A percentile compares a stretch with the other conserved stretches of the same genome.
These are phyloP conservation scores for Monosporozyma unispora DNA, from an alignment of 805 yeast species.

Conservation along the genomic window DNA sequence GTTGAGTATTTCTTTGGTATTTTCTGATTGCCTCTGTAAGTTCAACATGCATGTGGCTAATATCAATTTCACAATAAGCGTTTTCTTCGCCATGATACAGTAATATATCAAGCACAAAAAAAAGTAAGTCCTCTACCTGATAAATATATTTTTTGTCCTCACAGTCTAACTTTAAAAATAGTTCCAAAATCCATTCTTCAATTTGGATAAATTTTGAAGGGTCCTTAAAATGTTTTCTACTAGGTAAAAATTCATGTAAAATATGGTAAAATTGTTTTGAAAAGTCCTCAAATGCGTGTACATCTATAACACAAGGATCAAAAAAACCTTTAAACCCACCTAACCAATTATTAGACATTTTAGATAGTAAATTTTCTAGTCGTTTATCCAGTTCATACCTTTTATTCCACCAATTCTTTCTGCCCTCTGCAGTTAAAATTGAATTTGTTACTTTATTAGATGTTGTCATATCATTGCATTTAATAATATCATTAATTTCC, in stretches of 20 bases:
- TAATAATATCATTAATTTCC: slow-evolving; percentile 45
- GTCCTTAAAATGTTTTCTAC: slow-evolving; percentile 31
- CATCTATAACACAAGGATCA: slow-evolving; percentile 27
- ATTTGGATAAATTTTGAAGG: slow-evolving; percentile 28
- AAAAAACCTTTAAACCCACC: slow-evolving; percentile 70
- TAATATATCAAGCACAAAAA: slow-evolving; percentile 51
- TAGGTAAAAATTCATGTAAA: slow-evolving; percentile 40
- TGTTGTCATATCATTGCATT: slow-evolving; percentile 54
- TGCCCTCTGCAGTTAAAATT: slow-evolving; percentile 48
- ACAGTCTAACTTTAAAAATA: slow-evolving; percentile 41
- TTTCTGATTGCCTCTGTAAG: slow-evolving; percentile 39
- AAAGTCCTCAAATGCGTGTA: slow-evolving; percentile 27
- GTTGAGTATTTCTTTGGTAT: slow-evolving; percentile 10
- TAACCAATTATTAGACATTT: slow-evolving; percentile 60
- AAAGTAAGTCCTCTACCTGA: slow-evolving; percentile 53
- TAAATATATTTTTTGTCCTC: slow-evolving; percentile 21
- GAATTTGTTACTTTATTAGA: slow-evolving; percentile 41
- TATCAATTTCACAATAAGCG: slow-evolving; percentile 57
- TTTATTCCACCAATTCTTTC: slow-evolving; percentile 70
- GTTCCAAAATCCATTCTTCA: slow-evolving; percentile 40
- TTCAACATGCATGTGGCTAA: slow-evolving; percentile 45
- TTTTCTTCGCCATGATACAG: slow-evolving; percentile 55
- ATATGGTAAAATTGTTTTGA: slow-evolving; percentile 32
- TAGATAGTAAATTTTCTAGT: slow-evolving; percentile 43
- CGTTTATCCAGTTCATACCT: slow-evolving; percentile 54